Base-by-base conservation (phyloP, 2,329 filamentous ascomycete genomes). In the Colletotrichum brevisporum region DNA sequence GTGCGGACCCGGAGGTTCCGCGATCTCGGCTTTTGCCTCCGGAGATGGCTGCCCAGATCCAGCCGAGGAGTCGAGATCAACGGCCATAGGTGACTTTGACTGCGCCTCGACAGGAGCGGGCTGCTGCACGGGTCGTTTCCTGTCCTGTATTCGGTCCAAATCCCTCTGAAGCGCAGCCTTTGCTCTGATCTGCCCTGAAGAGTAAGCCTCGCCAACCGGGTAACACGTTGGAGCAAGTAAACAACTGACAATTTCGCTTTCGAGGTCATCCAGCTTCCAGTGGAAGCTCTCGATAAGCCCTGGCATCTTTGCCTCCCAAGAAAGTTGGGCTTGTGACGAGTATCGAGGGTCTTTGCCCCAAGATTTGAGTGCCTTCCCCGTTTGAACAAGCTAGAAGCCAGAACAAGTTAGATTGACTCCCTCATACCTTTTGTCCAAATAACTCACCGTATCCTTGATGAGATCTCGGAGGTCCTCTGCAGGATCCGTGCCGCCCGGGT, bases 121-220 rank as follows among this genome's bases (percentile, higher is more conserved):
- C 59, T 73, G 70, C 45, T 69, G 54, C 51, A 71, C 68, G 13
- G 69, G 60, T 39, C 52, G 52, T 52, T 62, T 55, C 55, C 75
- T 75, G 26, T 76, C 75, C 64, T 75, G 76, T 31, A 82, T 57
- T 31, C 77, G 72, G 43, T 86, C 84, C 8, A 90, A 80, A 71
- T 90, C 89, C 71, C 88, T 83, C 16, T 83, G 77, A 16, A 90
- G 70, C 15, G 88, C 84, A 2, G 88, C 84, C 75, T 90, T 91
- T 53, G 88, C 86, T 55, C 80, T 78, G 24, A 82, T 77, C 85
- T 87, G 51, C n/a, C 41, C 67, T 5, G 2, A 26, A 21, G 18
- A 8, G 43, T 70, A 24, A 70, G 48, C 26, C 15, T 18, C 27
- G 2, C n/a, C 8, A 2, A 13, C 24, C 41, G 9, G 26, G 15